Evolutionary conservation across 805 yeast species (phyloP), one percentile per base, ranked within the genome.

Genomic region (Candida suzukii): DNA sequence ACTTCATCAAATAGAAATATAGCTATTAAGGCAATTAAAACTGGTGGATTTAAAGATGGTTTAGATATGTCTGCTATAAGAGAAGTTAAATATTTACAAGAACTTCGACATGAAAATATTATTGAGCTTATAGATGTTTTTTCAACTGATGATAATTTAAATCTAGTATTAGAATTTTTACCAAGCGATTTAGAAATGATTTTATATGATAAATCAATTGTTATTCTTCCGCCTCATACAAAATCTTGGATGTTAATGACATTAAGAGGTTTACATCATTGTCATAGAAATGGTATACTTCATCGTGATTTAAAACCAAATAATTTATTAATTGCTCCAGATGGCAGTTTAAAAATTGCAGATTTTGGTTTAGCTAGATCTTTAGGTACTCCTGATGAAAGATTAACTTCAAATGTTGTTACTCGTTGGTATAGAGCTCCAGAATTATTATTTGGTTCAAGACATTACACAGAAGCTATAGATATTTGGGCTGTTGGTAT

Each of bases 361-460:
- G 99, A 93, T 86, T 93, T 93, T 67, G 99, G 99, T 50, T 69
- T 91, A 35, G 98, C 98, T 0, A 68, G 99, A 47, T 76, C 90
- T 2, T 67, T 87, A 43, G 91, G 95, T 0, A 71, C 81, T 20
- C 86, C 90, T 0, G 76, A 78, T 44, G 93, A 84, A 48, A 75
- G 72, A 35, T 67, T 93, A 59, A 86, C 98, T 0, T 85, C 95
- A 2, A 91, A 90, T 47, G 99, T 93, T 4, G 99, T 93, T 2
- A 93, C 99, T 2, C 67, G 98, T 45, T 93, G 99, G 99, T 93
- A 93, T 61, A 68, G 98, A 41, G 95, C 98, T 0, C 99, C 99
- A 0, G 99, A 93, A 54, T 66, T 93, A 37, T 65, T 93, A 20
- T 77, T 91, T 46, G 97, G 96, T 1, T 83, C 96, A 0, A 73